phyloP scores from a whole-genome alignment of 306 rosid genomes.

The Cicer yamashitae region DNA sequence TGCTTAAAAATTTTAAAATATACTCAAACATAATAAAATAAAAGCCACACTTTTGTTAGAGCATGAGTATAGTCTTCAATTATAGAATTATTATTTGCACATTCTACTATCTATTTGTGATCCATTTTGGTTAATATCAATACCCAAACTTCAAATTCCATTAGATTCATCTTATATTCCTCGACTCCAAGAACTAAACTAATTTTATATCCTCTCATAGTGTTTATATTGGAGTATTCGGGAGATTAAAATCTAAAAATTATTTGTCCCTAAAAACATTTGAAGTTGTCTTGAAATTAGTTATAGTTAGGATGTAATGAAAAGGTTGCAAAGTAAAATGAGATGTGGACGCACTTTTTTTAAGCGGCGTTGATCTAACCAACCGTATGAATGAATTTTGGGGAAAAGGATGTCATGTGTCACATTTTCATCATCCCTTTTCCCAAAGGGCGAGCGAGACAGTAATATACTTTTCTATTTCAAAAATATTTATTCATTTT shows the following conservation, averaged over 20 bases:
- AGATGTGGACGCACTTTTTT: conserved; percentile 21
- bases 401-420: background rate
- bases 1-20: too few relatives aligned
- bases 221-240: background rate
- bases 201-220: background rate
- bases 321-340: background rate
- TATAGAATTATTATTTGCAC: too few relatives aligned
- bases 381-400: background rate
- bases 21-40: too few relatives aligned
- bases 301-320: conserved; percentile 5
- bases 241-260: background rate
- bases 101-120: too few relatives aligned
- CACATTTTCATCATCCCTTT: conserved; percentile 6
- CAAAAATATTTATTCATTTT: background rate
- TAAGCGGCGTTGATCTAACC: background rate
- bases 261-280: background rate
- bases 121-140: too few relatives aligned
- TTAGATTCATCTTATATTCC: too few relatives aligned
- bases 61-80: too few relatives aligned
- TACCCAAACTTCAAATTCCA: too few relatives aligned
- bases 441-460: background rate
- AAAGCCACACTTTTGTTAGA: too few relatives aligned
- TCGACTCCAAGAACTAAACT: too few relatives aligned
- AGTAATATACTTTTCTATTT: background rate
- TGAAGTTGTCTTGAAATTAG: background rate